Evolutionary conservation across 2,329 filamentous ascomycete genomes (phyloP).

Genomic region (Thermoascus crustaceus): DNA sequence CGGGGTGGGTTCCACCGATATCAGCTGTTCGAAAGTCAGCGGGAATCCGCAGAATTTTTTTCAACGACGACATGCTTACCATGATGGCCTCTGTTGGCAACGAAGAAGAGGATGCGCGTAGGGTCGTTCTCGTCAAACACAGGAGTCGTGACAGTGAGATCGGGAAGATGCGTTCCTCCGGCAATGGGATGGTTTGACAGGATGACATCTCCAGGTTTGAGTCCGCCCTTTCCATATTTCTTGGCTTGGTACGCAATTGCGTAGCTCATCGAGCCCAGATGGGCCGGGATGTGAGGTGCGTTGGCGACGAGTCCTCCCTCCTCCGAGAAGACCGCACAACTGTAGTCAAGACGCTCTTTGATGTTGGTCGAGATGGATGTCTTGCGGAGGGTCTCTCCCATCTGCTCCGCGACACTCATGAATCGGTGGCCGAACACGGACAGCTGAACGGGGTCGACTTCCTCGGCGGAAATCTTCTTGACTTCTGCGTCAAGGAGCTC

Average conservation of each 20-base stretch:
- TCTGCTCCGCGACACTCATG: constrained; percentile 53
- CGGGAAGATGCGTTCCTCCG: constrained; percentile 74
- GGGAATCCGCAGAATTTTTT: too few relatives aligned
- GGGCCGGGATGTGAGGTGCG: constrained; percentile 71
- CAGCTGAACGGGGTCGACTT: constrained; percentile 45
- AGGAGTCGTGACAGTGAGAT: constrained; percentile 74
- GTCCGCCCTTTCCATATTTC: constrained; percentile 64
- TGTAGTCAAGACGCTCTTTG: constrained; percentile 80
- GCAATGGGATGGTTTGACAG: constrained; percentile 80
- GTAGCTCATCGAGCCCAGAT: constrained; percentile 78
- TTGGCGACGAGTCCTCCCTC: constrained; percentile 61
- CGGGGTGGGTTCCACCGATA: constrained; percentile 74
- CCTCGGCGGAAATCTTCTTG: constrained; percentile 21
- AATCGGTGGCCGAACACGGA: constrained; percentile 50
- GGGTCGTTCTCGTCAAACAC: constrained; percentile 57
- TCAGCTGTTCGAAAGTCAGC: too few relatives aligned
- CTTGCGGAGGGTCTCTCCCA: constrained; percentile 50
- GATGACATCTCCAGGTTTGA: constrained; percentile 72
- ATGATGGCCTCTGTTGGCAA: constrained; percentile 71
- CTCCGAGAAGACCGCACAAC: constrained; percentile 71
- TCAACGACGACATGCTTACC: too few relatives aligned
- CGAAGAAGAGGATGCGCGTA: constrained; percentile 71
- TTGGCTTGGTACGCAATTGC: constrained; percentile 70
- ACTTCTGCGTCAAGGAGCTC: constrained; percentile 57
- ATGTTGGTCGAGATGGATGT: constrained; percentile 58